phyloP scores from a whole-genome alignment of 345 rosid genomes.

The Iberis pinnata region DNA sequence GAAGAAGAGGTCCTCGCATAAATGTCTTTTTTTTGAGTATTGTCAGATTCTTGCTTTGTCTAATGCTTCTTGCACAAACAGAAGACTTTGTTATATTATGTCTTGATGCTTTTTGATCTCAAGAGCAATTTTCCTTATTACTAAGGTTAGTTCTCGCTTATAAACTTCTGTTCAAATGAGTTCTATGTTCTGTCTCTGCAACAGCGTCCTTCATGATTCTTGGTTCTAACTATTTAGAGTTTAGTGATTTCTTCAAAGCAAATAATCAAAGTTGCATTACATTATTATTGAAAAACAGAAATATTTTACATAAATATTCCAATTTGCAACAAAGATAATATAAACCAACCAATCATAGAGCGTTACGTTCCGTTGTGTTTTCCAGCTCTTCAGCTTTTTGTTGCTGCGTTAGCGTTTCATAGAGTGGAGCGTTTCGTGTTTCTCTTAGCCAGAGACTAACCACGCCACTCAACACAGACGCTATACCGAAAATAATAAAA shows the following conservation, averaged over 20 bases:
- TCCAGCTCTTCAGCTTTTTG: constrained; percentile 38
- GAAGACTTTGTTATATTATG: constrained; percentile 19
- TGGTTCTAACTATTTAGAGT: not conserved
- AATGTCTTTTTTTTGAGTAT: constrained; percentile 24
- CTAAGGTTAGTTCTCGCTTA: too few relatives aligned
- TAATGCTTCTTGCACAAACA: constrained; percentile 23
- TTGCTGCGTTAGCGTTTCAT: constrained; percentile 52
- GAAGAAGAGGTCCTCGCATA: constrained; percentile 15
- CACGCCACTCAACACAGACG: constrained; percentile 48
- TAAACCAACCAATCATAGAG: not conserved
- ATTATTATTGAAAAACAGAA: not conserved
- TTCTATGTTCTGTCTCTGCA: constrained; percentile 7
- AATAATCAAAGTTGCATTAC: constrained; percentile 2
- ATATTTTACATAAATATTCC: constrained; percentile 1
- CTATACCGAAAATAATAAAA: constrained; percentile 44
- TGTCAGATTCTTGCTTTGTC: constrained; percentile 30
- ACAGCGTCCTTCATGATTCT: not conserved
- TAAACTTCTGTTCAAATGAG: constrained; percentile 16
- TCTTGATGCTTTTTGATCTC: constrained; percentile 23
- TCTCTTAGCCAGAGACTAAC: constrained; percentile 54
- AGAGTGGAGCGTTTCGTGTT: constrained; percentile 57
- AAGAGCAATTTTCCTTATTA: too few relatives aligned
- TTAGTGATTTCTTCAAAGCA: not conserved
- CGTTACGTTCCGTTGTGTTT: not conserved
- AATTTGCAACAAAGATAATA: too few relatives aligned